Conservation (phyloP, 148 eudicot species). For the Arbutus unedo region DNA sequence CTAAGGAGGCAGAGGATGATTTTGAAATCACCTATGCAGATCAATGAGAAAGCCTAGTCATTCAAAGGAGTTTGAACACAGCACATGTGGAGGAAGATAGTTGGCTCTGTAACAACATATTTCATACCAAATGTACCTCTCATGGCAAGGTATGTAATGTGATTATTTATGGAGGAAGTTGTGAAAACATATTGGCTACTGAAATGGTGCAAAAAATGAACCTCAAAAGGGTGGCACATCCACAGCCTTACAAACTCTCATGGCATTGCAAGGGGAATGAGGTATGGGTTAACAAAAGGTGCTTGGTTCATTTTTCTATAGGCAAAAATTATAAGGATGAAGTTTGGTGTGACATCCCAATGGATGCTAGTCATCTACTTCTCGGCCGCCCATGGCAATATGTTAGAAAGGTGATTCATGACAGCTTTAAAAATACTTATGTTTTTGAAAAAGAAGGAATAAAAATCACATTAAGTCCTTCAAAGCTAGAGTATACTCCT, state of each 20-base stretch:
- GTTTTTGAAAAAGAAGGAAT: neutral
- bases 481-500: neutral
- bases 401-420: neutral
- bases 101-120: neutral
- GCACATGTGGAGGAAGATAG: neutral
- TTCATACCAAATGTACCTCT: neutral
- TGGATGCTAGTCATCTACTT: neutral
- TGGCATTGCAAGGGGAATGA: neutral
- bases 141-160: neutral
- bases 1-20: neutral
- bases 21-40: neutral
- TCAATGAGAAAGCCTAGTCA: neutral
- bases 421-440: neutral
- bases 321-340: neutral
- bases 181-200: neutral
- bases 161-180: neutral
- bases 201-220: neutral
- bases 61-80: neutral
- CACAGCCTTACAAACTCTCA: neutral
- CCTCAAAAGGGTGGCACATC: neutral
- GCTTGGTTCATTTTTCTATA: neutral
- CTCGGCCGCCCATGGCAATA: neutral
- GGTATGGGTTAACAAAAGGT: neutral
- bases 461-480: neutral
- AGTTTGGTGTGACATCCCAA: neutral